Base-by-base conservation (phyloP, 768 basidiomycete species). In the Mycena leptocephala region DNA sequence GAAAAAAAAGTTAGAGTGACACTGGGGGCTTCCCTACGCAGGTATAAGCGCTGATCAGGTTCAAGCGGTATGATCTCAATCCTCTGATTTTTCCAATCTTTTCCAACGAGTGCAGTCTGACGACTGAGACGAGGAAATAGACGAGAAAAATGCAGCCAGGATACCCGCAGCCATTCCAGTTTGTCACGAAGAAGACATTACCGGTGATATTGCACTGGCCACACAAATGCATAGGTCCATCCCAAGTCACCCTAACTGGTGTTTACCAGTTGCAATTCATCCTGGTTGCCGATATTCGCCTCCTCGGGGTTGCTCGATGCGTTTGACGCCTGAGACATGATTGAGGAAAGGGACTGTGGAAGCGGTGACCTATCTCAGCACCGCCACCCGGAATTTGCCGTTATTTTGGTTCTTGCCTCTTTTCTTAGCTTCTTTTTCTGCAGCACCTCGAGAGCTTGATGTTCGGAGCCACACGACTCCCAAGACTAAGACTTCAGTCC, bases 51-150 rank as follows among this genome's bases (percentile, higher is more conserved):
- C 95, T 96, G 94, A 90, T 95, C 96, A 97, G 95, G 96, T 97
- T 97, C 95, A 86, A 92, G 93, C 96, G 96, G 96, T 97, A 92
- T 97, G 75, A 95, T 97, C 96, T 97, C 96, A 97, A 96, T 86
- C 95, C 92, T 87, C 85, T 84, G 85, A 82, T 67, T 83, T 84
- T 62, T 73, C 79, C 68, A 70, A 80, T 79, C 77, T 79, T 80
- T 78, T 79, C 59, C 79, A 74, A 79, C 77, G 75, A 77, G 78
- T 80, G 79, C 61, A 39, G 69, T 66, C 74, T 32, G 58, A 28
- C 58, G 74, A 78, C 55, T 51, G 72, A 78, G 32, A 75, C 75
- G 70, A 80, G 79, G 84, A 32, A 77, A 79, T 66, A 76, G 63
- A 80, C 74, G 78, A 80, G 59, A 74, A 46, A 76, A 76, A 78